phyloP scores from a whole-genome alignment of 495 filamentous ascomycete genomes.

The Penicillium roqueforti region DNA sequence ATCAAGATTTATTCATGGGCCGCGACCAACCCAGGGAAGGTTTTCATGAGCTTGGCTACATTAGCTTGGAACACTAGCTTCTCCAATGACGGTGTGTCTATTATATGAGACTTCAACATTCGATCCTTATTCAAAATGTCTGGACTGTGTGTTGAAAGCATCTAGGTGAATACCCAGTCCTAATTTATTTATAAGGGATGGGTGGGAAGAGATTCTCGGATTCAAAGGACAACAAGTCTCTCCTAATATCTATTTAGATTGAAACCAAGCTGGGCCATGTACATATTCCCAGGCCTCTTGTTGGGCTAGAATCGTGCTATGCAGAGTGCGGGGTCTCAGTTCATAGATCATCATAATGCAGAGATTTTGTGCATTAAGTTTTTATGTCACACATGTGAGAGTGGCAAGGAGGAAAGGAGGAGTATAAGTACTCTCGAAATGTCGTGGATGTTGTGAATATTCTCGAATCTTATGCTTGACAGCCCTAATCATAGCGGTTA shows the following conservation, averaged over 20 bases:
- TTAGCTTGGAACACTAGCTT: background rate
- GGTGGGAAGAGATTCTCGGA: background rate
- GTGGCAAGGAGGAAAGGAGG: background rate
- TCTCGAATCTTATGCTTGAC: background rate
- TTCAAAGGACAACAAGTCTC: background rate
- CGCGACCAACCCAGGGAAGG: too few species aligned
- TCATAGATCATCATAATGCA: conserved; percentile 1
- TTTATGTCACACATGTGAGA: background rate
- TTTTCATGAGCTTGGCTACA: background rate
- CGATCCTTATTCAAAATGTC: background rate
- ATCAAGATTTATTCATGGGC: too few species aligned
- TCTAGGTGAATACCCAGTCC: background rate
- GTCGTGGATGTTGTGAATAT: background rate
- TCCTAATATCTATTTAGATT: background rate
- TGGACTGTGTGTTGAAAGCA: background rate
- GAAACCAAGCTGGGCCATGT: background rate
- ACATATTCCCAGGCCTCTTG: background rate
- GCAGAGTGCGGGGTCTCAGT: background rate
- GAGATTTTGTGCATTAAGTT: background rate
- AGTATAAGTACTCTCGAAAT: background rate
- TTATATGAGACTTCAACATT: background rate
- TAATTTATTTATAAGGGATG: background rate
- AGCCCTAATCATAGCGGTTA: background rate
- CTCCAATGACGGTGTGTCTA: background rate
- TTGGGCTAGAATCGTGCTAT: background rate